Percentiles rank a stretch among this genome's conserved stretches.
Conservation (phyloP, 2,329 filamentous ascomycete genomes). For the Colletotrichum caudatum region DNA sequence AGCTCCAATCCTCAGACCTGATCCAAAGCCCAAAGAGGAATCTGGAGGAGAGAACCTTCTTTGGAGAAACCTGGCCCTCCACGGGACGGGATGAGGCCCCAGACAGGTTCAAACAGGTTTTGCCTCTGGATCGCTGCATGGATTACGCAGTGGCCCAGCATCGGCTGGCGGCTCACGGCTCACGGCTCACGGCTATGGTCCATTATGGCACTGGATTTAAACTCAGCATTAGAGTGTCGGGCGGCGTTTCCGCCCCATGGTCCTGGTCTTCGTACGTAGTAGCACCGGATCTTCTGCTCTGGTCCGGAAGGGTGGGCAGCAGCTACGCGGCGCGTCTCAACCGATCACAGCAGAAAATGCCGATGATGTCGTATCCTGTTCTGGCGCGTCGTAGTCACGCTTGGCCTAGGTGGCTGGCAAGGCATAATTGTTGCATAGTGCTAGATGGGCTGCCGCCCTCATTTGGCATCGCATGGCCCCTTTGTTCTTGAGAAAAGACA, state of each 20-base stretch:
- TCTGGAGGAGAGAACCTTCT: slow-evolving; percentile 33
- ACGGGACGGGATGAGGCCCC: slow-evolving; percentile 14
- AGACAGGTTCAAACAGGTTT: slow-evolving; percentile 27
- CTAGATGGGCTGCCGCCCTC: slow-evolving; percentile 22
- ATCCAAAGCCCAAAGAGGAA: not conserved
- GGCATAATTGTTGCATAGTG: not conserved
- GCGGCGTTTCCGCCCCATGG: not conserved
- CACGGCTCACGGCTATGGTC: slow-evolving; percentile 16
- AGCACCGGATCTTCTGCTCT: not conserved
- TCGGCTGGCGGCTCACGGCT: slow-evolving; percentile 8
- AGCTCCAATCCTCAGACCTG: not conserved
- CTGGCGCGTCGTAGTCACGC: not conserved
- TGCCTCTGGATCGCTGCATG: slow-evolving; percentile 33
- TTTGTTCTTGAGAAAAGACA: slow-evolving; percentile 21
- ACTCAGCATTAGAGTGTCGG: slow-evolving; percentile 13
- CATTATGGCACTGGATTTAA: slow-evolving; percentile 25
- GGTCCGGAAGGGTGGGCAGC: not conserved
- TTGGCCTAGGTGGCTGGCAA: not conserved
- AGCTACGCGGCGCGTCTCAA: slow-evolving; percentile 14
- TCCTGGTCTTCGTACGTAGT: not conserved
- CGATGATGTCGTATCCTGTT: slow-evolving; percentile 4
- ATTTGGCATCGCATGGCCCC: slow-evolving; percentile 13
- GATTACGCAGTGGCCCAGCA: slow-evolving; percentile 1
- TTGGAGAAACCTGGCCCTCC: slow-evolving; percentile 2
- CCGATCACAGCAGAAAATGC: not conserved